These are phyloP conservation scores for Diaporthe citriasiana DNA, from an alignment of 2,329 filamentous ascomycete genomes.

Conservation along the genomic window DNA sequence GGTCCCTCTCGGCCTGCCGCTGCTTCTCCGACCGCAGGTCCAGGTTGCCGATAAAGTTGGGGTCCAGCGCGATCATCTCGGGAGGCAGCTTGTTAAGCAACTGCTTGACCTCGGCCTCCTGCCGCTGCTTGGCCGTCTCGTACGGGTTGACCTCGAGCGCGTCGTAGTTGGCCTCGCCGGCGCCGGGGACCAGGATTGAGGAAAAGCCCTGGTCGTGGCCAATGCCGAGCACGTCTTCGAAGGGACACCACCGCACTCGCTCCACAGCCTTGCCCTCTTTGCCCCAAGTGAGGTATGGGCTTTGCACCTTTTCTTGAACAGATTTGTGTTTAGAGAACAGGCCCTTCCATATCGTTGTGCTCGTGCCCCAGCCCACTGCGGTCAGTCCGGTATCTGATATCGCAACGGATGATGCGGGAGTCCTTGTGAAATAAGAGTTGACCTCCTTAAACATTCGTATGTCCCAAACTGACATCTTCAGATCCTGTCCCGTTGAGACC, in stretches of 20 bases:
- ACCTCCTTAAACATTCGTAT: slow-evolving; percentile 95
- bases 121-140: slow-evolving; percentile 92
- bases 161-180: slow-evolving; percentile 98
- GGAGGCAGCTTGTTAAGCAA: slow-evolving; percentile 95
- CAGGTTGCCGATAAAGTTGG: slow-evolving; percentile 90
- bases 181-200: slow-evolving; percentile 90
- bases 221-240: slow-evolving; percentile 91
- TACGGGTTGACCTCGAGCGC: slow-evolving; percentile 94
- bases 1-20: slow-evolving; percentile 80
- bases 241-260: slow-evolving; percentile 91
- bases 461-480: slow-evolving; percentile 96
- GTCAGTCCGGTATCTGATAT: slow-evolving; percentile 92
- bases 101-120: slow-evolving; percentile 90
- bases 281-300: slow-evolving; percentile 94
- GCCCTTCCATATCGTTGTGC: slow-evolving; percentile 90
- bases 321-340: slow-evolving; percentile 81
- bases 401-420: slow-evolving; percentile 85
- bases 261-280: slow-evolving; percentile 87
- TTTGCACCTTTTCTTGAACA: slow-evolving; percentile 84
- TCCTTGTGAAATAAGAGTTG: slow-evolving; percentile 86
- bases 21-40: slow-evolving; percentile 86
- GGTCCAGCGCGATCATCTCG: slow-evolving; percentile 96
- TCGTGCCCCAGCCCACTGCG: slow-evolving; percentile 91
- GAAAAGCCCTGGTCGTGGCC: slow-evolving; percentile 89
- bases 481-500: slow-evolving; percentile 92